phyloP scores from a whole-genome alignment of 2,329 filamentous ascomycete species.

The Fusarium veterinarium region DNA sequence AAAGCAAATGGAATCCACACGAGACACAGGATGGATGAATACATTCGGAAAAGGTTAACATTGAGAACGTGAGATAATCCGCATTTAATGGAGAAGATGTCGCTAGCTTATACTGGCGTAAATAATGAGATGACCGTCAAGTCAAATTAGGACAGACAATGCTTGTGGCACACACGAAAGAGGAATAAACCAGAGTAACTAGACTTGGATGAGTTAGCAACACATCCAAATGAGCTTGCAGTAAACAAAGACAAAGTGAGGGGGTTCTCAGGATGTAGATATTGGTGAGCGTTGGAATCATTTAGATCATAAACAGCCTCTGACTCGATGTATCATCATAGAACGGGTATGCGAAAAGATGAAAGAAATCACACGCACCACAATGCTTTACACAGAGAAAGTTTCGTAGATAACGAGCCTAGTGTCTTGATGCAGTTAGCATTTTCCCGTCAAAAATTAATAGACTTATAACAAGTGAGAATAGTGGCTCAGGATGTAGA shows the following conservation, averaged over 20 bases:
- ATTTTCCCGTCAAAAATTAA: not conserved
- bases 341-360: slow-evolving; percentile 28
- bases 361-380: slow-evolving; percentile 37
- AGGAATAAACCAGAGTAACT: not conserved
- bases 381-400: not conserved
- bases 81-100: not conserved
- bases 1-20: not conserved
- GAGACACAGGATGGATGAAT: not conserved
- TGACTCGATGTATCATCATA: slow-evolving; percentile 56
- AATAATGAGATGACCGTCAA: not conserved
- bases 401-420: not conserved
- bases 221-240: not conserved
- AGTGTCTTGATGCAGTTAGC: not conserved
- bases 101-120: not conserved
- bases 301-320: slow-evolving; percentile 61
- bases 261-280: slow-evolving; percentile 38
- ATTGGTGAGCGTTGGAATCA: slow-evolving; percentile 54
- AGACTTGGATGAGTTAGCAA: not conserved
- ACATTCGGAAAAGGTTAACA: not conserved
- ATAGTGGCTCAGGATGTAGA: slow-evolving; percentile 34
- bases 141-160: not conserved
- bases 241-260: not conserved
- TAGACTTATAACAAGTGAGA: not conserved
- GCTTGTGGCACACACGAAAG: not conserved
- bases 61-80: not conserved